A percentile compares a stretch with the other conserved stretches of the same genome.
phyloP scores from a whole-genome alignment of 1,284 basidiomycete genomes.

The Moesziomyces sp. region DNA sequence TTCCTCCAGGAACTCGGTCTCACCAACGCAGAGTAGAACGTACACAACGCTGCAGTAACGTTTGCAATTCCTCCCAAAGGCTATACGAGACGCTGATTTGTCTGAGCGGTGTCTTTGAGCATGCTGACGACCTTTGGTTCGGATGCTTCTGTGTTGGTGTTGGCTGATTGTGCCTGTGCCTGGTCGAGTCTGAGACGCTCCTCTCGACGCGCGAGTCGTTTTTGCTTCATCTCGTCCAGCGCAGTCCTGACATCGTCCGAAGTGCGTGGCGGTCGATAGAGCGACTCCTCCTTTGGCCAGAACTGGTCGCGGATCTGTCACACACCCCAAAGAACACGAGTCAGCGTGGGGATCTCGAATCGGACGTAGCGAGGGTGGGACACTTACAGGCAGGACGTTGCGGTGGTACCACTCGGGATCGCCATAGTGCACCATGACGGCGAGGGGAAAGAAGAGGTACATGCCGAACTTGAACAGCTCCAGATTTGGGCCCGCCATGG shows the following conservation, averaged over 20 bases:
- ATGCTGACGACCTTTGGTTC: not conserved
- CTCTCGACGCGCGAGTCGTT: constrained; percentile 47
- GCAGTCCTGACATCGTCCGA: constrained; percentile 41
- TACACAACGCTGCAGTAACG: not conserved
- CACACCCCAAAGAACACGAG: too few relatives aligned
- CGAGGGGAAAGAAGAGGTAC: constrained; percentile 85
- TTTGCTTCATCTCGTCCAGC: constrained; percentile 48
- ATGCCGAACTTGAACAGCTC: constrained; percentile 65
- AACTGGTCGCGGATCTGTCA: constrained; percentile 53
- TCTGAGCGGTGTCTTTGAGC: not conserved
- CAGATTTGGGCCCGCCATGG: constrained; percentile 80
- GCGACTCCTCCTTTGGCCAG: constrained; percentile 55
- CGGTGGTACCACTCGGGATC: constrained; percentile 87
- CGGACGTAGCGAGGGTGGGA: not conserved
- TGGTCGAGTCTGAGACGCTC: constrained; percentile 15
- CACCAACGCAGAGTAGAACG: not conserved
- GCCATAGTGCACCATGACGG: constrained; percentile 85
- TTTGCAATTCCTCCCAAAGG: not conserved
- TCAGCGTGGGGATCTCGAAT: not conserved
- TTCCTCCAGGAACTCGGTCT: constrained; percentile 29
- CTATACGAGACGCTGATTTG: not conserved
- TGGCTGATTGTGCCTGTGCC: not conserved
- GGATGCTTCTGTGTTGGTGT: not conserved
- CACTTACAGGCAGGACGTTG: constrained; percentile 80
- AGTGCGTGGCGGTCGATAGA: constrained; percentile 53